Base-by-base conservation (phyloP, 495 filamentous ascomycete species). In the Barbatosphaeria neglecta region DNA sequence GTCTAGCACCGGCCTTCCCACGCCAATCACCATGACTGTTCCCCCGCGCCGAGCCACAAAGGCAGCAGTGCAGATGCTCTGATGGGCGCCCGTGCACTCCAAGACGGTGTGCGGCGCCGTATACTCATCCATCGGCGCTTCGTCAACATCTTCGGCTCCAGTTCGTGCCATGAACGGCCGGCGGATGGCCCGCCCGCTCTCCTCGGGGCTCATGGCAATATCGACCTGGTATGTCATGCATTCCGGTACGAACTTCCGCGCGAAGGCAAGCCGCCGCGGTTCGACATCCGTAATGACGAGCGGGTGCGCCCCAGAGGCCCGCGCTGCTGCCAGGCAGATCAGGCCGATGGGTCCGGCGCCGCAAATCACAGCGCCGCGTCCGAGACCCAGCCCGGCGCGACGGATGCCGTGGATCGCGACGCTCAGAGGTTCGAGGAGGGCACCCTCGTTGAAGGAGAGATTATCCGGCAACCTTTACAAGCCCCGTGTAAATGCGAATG, bases 281-380 rank as follows among this genome's bases (percentile, higher is more conserved):
- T 83, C 75, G 7, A 84, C 53, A 50, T 84, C 79, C 0, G 78
- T 82, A 37, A 83, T 74, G 5, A 82, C 76, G 39, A 84, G 54
- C 0, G 79, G 79, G 54, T 82, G 71, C 9, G 81, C 78, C 4
- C 80, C 80, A 9, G 75, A 78, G 3, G 78, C 80, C 23, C 74
- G 63, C 6, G 76, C 78, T 2, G 61, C 65, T 3, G 69, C 62
- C 7, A 76, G 59, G 10, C 72, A 64, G 23, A 75, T 65, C 0
- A 75, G 62, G 10, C 71, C 72, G 49, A 75, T 75, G 22, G 72
- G 71, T 2, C 72, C 72, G 20, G 71, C 70, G 7, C 72, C 72
- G 35, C 67, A 73, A 24, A 75, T 56, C 6, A 72, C 49, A 3
- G 60, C 52, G 9, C 65, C 60, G 3, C 55, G 49, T 11, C 72